Base-by-base conservation (phyloP, 257 asterid species). In the Striga asiatica region DNA sequence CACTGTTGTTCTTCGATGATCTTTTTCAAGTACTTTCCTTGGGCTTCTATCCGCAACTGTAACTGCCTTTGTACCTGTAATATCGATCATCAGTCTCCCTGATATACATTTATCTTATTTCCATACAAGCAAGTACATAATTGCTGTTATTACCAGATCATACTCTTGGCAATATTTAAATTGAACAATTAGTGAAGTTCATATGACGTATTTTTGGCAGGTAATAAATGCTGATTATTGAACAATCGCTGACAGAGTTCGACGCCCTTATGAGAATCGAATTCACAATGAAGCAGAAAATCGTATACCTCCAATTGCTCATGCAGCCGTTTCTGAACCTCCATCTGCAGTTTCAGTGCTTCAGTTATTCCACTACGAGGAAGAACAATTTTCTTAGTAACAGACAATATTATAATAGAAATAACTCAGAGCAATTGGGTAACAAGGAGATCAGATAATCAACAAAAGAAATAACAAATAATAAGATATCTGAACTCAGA, bases 301-400 rank as follows among this genome's bases (percentile, higher is more conserved):
- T 25, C 52, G 43, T 23, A 50, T 73, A 92, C 99, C 97, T 92
- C 99, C 71, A 92, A 66, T 60, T 92, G 99, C 75, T 92, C 99
- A 19, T 88, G 99, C 55, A 92, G 83, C 51, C 99, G 79, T 79
- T 88, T 92, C 63, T 92, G 99, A 58, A 92, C 99, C 87, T 92
- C 99, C 99, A 92, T 92, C 75, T 92, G 99, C 81, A 92, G 85
- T 75, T 92, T 92, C 62, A 92, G 80, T 23, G 97, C 99, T 76
- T 84, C 97, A 41, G 82, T 80, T 37, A 92, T 77, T 24, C 97
- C 95, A 48, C 95, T 81, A 74, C 61, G 67, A 66, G 51, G 23
- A 62, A 12, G 37, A 43, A 64, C 8, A 20, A 48, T 22, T 54
- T 65, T 57, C 48, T 60, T 39, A 50, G 20, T 51, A 11, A 5